Conservation (phyloP, 2,329 filamentous ascomycete genomes). For the Colletotrichum zoysiae region DNA sequence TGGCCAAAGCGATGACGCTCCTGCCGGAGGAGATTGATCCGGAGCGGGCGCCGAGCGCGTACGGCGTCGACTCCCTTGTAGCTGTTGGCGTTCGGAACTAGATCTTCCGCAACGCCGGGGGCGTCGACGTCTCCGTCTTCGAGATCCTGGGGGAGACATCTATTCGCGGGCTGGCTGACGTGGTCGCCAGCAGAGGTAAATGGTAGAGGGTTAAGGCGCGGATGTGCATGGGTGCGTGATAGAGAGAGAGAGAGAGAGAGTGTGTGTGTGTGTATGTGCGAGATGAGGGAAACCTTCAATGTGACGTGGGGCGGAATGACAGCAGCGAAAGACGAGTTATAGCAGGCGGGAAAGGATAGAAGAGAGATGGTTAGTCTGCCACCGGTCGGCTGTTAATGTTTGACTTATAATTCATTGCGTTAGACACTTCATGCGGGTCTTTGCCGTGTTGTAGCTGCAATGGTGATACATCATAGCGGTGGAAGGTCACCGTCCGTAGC, state of each 20-base stretch:
- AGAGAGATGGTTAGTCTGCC: background rate
- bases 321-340: no score
- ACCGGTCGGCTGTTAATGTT: background rate
- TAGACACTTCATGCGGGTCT: background rate
- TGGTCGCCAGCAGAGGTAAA: slow-evolving; percentile 25
- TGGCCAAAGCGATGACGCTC: slow-evolving; percentile 61
- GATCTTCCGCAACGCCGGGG: slow-evolving; percentile 40
- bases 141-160: slow-evolving; percentile 40
- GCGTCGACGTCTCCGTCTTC: slow-evolving; percentile 39
- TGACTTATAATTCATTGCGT: background rate
- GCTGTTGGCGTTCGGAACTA: slow-evolving; percentile 53
- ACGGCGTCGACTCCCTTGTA: slow-evolving; percentile 66
- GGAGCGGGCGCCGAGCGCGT: slow-evolving; percentile 56
- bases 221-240: background rate
- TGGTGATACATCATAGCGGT: background rate
- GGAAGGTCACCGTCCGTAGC: background rate
- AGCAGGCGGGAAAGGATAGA: background rate
- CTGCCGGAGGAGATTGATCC: slow-evolving; percentile 59
- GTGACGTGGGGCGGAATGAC: background rate
- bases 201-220: slow-evolving; percentile 5
- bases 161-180: slow-evolving; percentile 17
- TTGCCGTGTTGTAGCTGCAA: background rate
- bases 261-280: no score
- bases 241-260: background rate
- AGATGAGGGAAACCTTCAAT: no score